Base-by-base conservation (phyloP, 2,329 filamentous ascomycete species). In the Fusarium mangiferae region DNA sequence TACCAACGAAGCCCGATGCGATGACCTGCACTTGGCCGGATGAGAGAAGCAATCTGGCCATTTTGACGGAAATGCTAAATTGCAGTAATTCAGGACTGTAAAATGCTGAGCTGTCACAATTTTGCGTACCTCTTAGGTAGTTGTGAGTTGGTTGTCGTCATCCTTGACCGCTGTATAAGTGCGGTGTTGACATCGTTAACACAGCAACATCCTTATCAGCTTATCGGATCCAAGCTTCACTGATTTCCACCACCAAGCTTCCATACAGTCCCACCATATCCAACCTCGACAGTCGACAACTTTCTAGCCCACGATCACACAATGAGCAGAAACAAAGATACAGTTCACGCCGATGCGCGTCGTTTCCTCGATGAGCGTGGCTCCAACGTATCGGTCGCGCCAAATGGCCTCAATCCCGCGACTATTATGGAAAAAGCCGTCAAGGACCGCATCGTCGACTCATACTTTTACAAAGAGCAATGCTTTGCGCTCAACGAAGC, bases 391-490 rank as follows among this genome's bases (percentile, higher is more conserved):
- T 84, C 91, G 41, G 89, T 97, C 28, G 92, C 96, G 72, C 95
- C 90, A 67, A 92, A 96, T 81, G 95, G 95, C 69, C 92, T 97
- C 79, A 98, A 98, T 84, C 96, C 96, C 2, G 94, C 95, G n/a
- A 95, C 93, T 9, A 93, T 98, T 68, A 93, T 98, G 88, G 96
- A 98, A 83, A 98, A 97, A 82, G 93, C 95, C 45, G 94, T 98
- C 75, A 93, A 94, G 80, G 96, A 99, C 84, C 95, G 96, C 80
- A 98, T 99, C 83, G 91, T 95, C 76, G 95, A 98, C 80, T 94
- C 91, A 60, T 97, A 98, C 85, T 99, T 98, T 86, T 99, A 95
- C 93, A 98, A 98, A 83, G 96, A 98, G 84, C 95, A 98, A 85
- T 98, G 96, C 82, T 99, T 98, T 84, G 96, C 93, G 46, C 88